Evolutionary conservation across 2,329 filamentous ascomycete species (phyloP).

Genomic region (Lecanicillium sp.): DNA sequence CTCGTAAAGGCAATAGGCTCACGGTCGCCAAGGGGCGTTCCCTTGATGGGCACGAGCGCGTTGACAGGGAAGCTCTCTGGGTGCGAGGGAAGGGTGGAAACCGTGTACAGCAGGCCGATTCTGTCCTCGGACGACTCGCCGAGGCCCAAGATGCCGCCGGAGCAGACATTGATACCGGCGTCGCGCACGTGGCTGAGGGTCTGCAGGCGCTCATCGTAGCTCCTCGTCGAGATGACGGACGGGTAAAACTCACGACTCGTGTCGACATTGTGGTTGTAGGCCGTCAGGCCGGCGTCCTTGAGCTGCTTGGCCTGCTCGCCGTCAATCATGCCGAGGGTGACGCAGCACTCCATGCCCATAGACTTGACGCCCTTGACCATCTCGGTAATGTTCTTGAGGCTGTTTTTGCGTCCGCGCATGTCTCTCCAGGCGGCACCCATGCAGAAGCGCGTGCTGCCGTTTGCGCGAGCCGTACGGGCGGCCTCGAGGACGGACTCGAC

Average conservation of each 20-base stretch:
- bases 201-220: constrained; percentile 77
- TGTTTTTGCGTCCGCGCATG: constrained; percentile 84
- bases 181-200: constrained; percentile 75
- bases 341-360: constrained; percentile 84
- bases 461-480: constrained; percentile 68
- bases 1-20: constrained; percentile 69
- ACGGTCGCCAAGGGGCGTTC: constrained; percentile 73
- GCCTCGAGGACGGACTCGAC: constrained; percentile 77
- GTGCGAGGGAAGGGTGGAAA: constrained; percentile 71
- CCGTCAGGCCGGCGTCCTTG: constrained; percentile 76
- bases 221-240: constrained; percentile 74
- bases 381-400: constrained; percentile 72
- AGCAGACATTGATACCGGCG: constrained; percentile 85
- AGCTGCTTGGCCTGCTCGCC: constrained; percentile 71
- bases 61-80: constrained; percentile 91
- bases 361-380: constrained; percentile 78
- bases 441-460: constrained; percentile 86
- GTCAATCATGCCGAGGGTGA: constrained; percentile 93
- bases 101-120: constrained; percentile 74
- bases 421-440: constrained; percentile 94
- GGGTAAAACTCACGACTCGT: constrained; percentile 87
- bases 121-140: constrained; percentile 75
- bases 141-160: constrained; percentile 78
- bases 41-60: constrained; percentile 82
- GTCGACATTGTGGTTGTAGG: constrained; percentile 93